Evolutionary conservation across 345 rosid genomes (phyloP).

Genomic region (Gossypium stocksii): DNA sequence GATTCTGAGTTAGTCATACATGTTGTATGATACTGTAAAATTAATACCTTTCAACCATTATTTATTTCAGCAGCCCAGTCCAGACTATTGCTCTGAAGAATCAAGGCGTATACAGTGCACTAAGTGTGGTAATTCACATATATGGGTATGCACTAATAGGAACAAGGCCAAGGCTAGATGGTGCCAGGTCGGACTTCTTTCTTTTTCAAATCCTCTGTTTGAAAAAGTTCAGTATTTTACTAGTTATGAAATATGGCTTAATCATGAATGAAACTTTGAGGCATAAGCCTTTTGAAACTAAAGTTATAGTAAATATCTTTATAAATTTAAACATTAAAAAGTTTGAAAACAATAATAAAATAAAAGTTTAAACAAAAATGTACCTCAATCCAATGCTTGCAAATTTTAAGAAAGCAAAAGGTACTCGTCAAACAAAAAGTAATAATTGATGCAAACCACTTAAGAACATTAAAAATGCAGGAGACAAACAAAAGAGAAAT

Average conservation of each 20-base stretch:
- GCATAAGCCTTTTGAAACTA: neutral
- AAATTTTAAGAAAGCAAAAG: neutral
- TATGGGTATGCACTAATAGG: conserved; percentile 94
- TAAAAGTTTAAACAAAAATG: neutral
- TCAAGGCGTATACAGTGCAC: conserved; percentile 97
- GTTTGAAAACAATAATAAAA: neutral
- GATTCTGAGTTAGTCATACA: conserved; percentile 1
- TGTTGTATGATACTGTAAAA: neutral
- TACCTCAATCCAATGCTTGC: neutral
- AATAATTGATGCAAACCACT: neutral
- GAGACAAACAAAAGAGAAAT: neutral
- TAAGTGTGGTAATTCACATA: conserved; percentile 80
- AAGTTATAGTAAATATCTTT: neutral
- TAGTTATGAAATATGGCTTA: neutral
- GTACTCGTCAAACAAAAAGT: neutral
- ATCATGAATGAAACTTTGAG: neutral
- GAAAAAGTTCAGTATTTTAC: neutral
- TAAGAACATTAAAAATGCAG: neutral
- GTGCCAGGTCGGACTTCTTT: conserved; percentile 66
- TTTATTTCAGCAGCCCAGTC: conserved; percentile 40
- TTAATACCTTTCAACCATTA: neutral
- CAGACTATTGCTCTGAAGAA: conserved; percentile 75
- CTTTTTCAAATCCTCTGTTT: neutral
- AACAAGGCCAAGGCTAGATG: conserved; percentile 87
- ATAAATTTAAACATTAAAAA: neutral